Evolutionary conservation across 169 alveolate genomes (phyloP).

Genomic region (Theileria annulata): DNA sequence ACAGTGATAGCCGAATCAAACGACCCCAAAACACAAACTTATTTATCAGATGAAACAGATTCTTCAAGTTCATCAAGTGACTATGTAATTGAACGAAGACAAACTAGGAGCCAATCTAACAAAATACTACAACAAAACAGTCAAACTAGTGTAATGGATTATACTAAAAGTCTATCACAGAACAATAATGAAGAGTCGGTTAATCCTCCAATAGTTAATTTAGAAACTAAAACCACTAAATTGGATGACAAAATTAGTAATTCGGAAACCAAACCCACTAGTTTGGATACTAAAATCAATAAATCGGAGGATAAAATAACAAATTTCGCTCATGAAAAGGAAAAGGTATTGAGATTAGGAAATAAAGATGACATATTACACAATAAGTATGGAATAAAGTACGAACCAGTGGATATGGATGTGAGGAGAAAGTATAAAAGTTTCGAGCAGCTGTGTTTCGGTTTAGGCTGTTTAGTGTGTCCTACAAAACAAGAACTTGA

Average conservation of each 20-base stretch:
- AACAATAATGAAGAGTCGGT: not conserved
- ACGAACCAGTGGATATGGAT: slow-evolving; percentile 6
- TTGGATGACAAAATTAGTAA: not conserved
- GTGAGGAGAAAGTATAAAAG: slow-evolving; percentile 21
- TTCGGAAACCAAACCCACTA: not conserved
- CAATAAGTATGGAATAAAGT: slow-evolving; percentile 1
- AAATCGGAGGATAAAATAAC: not conserved
- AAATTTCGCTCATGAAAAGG: not conserved
- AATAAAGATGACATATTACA: not conserved
- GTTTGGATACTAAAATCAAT: too few species aligned
- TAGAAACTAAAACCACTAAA: not conserved
- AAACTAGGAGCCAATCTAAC: not conserved
- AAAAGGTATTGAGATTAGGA: not conserved
- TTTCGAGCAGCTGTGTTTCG: slow-evolving; percentile 18
- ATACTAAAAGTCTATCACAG: not conserved
- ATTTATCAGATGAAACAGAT: not conserved
- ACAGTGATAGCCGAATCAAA: not conserved
- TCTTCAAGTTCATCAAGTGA: not conserved
- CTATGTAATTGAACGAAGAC: not conserved
- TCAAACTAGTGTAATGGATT: not conserved
- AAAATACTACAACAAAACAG: not conserved
- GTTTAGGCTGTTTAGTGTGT: slow-evolving; percentile 47
- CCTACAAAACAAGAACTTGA: slow-evolving; percentile 61
- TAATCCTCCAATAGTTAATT: not conserved
- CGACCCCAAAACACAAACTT: not conserved